Evolutionary conservation across 192 early-diverging fungal species (phyloP), one percentile per base, ranked within the genome.

Genomic region (Endogone sp.): DNA sequence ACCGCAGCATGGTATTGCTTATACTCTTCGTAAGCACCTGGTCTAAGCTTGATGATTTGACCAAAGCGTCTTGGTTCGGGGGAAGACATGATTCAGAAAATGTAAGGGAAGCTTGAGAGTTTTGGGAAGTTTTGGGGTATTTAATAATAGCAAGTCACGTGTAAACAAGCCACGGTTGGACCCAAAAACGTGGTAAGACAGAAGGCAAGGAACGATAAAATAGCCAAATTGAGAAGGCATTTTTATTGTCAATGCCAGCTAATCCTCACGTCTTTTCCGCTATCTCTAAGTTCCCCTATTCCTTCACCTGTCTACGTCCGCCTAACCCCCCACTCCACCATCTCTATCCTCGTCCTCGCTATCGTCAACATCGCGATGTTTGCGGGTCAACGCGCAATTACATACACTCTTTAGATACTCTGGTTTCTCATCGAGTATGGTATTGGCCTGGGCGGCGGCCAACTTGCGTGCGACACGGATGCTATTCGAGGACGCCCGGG

Each of bases 401-500:
- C 81, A 82, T 3, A 77, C 24, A 3, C 29, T 24, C 62, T 74
- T 59, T 25, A 82, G 55, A 20, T 74, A 56, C 2, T 37, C 32
- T 0, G 70, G 67, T 37, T 82, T 70, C 37, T 73, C 71, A 4
- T 72, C 62, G 29, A 82, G 54, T 62, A 70, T 62, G 23, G 65
- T 57, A 10, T 69, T 63, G n/a, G 75, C 70, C 13, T 60, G 29
- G 13, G 63, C 65, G 2, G 81, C 81, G n/a, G 81, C 81, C n/a
- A 69, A 24, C 56, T 76, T 70, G 44, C 81, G 68, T 23, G 81
- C 78, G 32, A 65, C 57, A 32, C 76, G 76, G 29, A 82, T 71
- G 63, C 79, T 82, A 29, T 66, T 66, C 24, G 72, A 73, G 29
- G 55, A 4, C 27, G 69, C 78, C 25, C 55, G 66, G 10, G 75